Percentiles rank a stretch among this genome's conserved stretches.
Conservation (phyloP, 805 yeast genomes). For the Geotrichum ghanense region DNA sequence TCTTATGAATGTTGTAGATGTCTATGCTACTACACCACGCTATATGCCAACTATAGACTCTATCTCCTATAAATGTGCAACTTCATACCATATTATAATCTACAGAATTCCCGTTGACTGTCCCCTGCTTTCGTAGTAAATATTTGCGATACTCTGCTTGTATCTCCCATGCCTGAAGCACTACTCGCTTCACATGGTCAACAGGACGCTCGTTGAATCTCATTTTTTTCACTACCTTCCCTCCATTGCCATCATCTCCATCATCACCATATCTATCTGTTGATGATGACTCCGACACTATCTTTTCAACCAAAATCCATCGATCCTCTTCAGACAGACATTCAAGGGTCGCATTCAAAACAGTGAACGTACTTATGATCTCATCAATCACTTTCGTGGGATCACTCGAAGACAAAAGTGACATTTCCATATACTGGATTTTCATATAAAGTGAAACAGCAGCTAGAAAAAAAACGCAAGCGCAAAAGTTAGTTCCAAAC, state of each 20-base stretch:
- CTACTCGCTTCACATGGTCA: neutral
- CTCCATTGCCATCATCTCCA: neutral
- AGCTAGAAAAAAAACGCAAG: conserved; percentile 22
- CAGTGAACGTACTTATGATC: conserved; percentile 16
- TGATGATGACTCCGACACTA: neutral
- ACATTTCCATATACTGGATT: conserved; percentile 19
- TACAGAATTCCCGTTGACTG: too few relatives aligned
- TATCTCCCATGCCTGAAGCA: neutral
- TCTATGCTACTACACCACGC: too few relatives aligned
- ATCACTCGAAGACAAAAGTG: neutral
- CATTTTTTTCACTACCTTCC: neutral
- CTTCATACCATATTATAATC: too few relatives aligned
- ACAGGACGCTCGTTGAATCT: neutral
- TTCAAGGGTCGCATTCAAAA: conserved; percentile 20
- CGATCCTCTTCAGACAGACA: conserved; percentile 17
- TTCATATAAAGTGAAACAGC: conserved; percentile 28
- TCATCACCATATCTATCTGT: neutral
- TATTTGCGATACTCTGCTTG: neutral
- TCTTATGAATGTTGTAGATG: too few relatives aligned
- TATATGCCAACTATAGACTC: too few relatives aligned
- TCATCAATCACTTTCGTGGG: conserved; percentile 6
- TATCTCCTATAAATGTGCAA: too few relatives aligned
- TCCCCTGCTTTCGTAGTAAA: neutral
- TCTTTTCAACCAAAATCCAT: conserved; percentile 18
- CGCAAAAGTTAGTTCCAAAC: conserved; percentile 4